A percentile compares a stretch with the other conserved stretches of the same genome.
phyloP scores from a whole-genome alignment of 257 asterid species.

The Solanum ahanhuiri region DNA sequence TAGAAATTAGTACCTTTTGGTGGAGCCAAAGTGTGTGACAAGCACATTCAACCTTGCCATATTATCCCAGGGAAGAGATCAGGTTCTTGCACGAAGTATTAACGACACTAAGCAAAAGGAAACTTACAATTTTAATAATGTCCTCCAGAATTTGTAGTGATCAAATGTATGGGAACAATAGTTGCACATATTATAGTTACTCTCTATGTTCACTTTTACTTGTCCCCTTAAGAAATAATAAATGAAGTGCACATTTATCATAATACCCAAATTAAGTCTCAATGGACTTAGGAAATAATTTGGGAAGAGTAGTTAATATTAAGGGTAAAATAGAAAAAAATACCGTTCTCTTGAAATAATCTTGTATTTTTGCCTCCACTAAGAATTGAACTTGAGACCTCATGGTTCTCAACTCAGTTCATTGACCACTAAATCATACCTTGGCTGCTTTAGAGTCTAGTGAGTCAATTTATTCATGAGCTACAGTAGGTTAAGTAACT shows the following conservation, averaged over 20 bases:
- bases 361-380: background rate
- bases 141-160: background rate
- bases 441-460: background rate
- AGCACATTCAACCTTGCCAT: background rate
- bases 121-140: background rate
- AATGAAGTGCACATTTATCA: background rate
- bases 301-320: background rate
- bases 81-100: background rate
- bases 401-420: background rate
- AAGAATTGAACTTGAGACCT: background rate
- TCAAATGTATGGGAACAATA: background rate
- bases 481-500: background rate
- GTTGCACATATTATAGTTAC: background rate
- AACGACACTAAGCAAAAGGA: background rate
- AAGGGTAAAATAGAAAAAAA: background rate
- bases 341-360: background rate
- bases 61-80: background rate
- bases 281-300: background rate
- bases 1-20: background rate
- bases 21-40: background rate
- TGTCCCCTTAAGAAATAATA: background rate
- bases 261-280: background rate
- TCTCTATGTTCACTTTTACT: background rate
- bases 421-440: background rate
- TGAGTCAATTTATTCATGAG: background rate